Evolutionary conservation across 768 basidiomycete genomes (phyloP).

Genomic region (Boletus pseudopeckii): DNA sequence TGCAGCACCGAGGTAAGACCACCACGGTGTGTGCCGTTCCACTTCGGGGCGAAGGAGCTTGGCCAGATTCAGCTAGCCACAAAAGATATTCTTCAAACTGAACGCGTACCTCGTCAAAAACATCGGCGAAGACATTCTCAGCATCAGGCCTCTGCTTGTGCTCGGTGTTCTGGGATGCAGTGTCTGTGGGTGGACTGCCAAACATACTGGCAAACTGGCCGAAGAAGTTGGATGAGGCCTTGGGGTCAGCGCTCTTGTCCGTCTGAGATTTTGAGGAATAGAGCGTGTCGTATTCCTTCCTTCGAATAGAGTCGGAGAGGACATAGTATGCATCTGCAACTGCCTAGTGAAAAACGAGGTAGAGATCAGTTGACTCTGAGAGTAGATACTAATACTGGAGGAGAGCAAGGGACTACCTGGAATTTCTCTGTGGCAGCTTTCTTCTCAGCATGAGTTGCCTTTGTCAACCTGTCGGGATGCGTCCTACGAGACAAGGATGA

Average conservation of each 20-base stretch:
- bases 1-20: slow-evolving; percentile 68
- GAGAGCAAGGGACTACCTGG: slow-evolving; percentile 51
- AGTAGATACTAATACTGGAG: not conserved
- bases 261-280: slow-evolving; percentile 51
- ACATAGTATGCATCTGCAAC: slow-evolving; percentile 96
- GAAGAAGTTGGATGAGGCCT: slow-evolving; percentile 73
- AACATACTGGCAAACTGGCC: slow-evolving; percentile 73
- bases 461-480: slow-evolving; percentile 81
- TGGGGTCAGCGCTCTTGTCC: slow-evolving; percentile 59
- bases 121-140: slow-evolving; percentile 81
- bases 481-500: slow-evolving; percentile 49
- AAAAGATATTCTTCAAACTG: not conserved
- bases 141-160: slow-evolving; percentile 62
- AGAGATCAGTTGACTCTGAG: not conserved
- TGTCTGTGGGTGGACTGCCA: slow-evolving; percentile 34
- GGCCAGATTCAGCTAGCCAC: not conserved
- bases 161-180: slow-evolving; percentile 30
- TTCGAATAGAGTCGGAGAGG: slow-evolving; percentile 72
- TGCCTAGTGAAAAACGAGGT: slow-evolving; percentile 35
- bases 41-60: slow-evolving; percentile 83
- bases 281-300: slow-evolving; percentile 68
- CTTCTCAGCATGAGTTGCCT: slow-evolving; percentile 68
- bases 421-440: slow-evolving; percentile 78
- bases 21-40: slow-evolving; percentile 64
- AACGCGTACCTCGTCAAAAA: slow-evolving; percentile 78